These are phyloP conservation scores for Aphanomyces euteiches DNA, from an alignment of 352 stramenopile genomes.

Conservation along the genomic window DNA sequence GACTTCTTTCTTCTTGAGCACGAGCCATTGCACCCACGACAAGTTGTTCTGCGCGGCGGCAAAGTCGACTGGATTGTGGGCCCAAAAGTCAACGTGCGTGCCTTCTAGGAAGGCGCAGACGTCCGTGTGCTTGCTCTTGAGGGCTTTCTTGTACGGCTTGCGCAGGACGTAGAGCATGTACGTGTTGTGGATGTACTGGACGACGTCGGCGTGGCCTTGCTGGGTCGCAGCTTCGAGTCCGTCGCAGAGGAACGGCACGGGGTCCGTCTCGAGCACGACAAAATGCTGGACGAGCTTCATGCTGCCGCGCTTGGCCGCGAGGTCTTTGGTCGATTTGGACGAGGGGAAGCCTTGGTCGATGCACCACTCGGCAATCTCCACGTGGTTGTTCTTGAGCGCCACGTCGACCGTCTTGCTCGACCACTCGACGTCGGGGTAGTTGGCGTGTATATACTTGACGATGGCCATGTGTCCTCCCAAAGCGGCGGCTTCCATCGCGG, in stretches of 20 bases:
- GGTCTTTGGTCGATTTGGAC: conserved; percentile 18
- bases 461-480: conserved; percentile 33
- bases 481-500: conserved; percentile 32
- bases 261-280: background rate
- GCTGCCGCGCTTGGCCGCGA: conserved; percentile 13
- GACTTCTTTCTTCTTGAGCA: conserved; percentile 17
- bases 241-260: conserved; percentile 12
- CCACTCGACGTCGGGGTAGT: background rate
- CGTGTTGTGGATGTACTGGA: conserved; percentile 7
- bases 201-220: background rate
- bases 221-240: background rate
- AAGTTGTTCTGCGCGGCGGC: conserved; percentile 1
- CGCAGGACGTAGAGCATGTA: background rate
- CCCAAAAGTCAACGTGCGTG: background rate
- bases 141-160: conserved; percentile 16
- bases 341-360: background rate
- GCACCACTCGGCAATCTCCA: conserved; percentile 16
- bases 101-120: conserved; percentile 3
- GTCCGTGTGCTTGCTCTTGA: conserved; percentile 3
- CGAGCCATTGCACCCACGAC: conserved; percentile 6
- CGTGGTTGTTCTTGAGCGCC: background rate
- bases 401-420: conserved; percentile 8
- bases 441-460: conserved; percentile 32
- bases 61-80: conserved; percentile 3
- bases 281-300: background rate